These are phyloP conservation scores for Petasospora fabianii DNA, from an alignment of 1,139 yeast species.

Conservation along the genomic window DNA sequence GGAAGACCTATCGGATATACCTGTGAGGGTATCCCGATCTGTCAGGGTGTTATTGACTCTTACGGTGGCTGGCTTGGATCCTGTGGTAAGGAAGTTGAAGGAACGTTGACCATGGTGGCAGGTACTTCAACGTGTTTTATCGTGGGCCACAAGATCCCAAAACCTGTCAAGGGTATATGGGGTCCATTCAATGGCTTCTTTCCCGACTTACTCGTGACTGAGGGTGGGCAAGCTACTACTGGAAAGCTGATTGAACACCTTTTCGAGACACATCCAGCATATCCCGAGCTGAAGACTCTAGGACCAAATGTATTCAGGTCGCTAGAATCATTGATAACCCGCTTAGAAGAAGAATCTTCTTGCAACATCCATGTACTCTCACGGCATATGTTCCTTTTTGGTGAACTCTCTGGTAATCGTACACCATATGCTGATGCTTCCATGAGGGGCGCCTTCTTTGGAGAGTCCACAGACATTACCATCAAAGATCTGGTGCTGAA, in stretches of 20 bases:
- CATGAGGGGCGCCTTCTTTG: slow-evolving; percentile 47
- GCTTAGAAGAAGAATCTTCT: slow-evolving; percentile 21
- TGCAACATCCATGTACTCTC: slow-evolving; percentile 34
- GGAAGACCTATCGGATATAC: slow-evolving; percentile 23
- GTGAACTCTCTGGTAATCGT: slow-evolving; percentile 55
- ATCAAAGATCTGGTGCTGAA: slow-evolving; percentile 34
- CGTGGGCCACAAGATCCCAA: slow-evolving; percentile 27
- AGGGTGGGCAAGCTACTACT: slow-evolving; percentile 57
- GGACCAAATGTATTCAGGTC: slow-evolving; percentile 29
- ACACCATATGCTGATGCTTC: slow-evolving; percentile 49
- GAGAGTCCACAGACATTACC: slow-evolving; percentile 36
- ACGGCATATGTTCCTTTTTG: slow-evolving; percentile 43
- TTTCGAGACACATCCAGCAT: slow-evolving; percentile 39
- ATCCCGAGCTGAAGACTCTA: slow-evolving; percentile 13
- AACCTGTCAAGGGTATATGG: slow-evolving; percentile 46
- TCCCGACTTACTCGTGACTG: slow-evolving; percentile 35
- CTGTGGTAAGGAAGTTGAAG: slow-evolving; percentile 21
- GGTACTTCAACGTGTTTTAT: slow-evolving; percentile 61
- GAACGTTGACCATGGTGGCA: slow-evolving; percentile 47
- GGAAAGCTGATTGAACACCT: slow-evolving; percentile 49
- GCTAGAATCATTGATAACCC: slow-evolving; percentile 35
- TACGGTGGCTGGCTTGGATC: slow-evolving; percentile 52
- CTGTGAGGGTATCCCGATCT: slow-evolving; percentile 26
- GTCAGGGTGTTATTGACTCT: slow-evolving; percentile 54
- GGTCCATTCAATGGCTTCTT: slow-evolving; percentile 45